Evolutionary conservation across 208 protist species (phyloP), one percentile per base, ranked within the genome.

Genomic region (Leishmania martiniquensis): DNA sequence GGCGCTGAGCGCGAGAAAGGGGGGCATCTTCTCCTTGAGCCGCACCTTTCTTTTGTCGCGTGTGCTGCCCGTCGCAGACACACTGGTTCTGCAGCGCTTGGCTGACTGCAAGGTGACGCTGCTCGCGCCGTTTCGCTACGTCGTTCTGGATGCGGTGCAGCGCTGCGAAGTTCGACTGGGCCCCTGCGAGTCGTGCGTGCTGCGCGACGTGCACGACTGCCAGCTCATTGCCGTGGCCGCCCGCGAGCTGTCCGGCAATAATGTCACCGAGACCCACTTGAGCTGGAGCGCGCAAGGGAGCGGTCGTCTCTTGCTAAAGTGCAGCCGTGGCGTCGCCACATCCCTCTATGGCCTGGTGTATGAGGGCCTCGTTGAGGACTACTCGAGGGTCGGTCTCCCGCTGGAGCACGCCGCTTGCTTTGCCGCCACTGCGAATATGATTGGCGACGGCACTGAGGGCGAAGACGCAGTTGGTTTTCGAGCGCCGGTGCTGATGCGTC

Each of bases 341-440:
- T 79, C 80, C 2, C 60, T 80, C 42, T 95, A 95, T 77, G 67
- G 68, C 34, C 59, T 95, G 32, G 49, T 78, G 1, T 97, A 97
- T 66, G 51, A 84, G 34, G 93, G 93, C 1, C 75, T 97, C 12
- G 82, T 80, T 52, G 82, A 85, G 55, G 90, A 95, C 78, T 95
- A 85, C 75, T 83, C 82, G 9, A 83, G 78, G 1, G 80, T 92
- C 32, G 83, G 87, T 37, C 78, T 95, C 20, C 72, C 90, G 22
- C 85, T 92, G 25, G 89, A 94, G 78, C 84, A 89, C 45, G 13
- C 60, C 29, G 51, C 65, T 25, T 78, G 78, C n/a, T 45, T 49
- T 59, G n/a, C 52, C 47, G 10, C 52, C 51, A 9, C n/a, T 4
- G 66, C 20, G 13, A 32, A 59, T 20, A 22, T n/a, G 37, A 29